Evolutionary conservation across 2,329 filamentous ascomycete species (phyloP), one percentile per base, ranked within the genome.

Genomic region (Thielaviopsis euricoi): DNA sequence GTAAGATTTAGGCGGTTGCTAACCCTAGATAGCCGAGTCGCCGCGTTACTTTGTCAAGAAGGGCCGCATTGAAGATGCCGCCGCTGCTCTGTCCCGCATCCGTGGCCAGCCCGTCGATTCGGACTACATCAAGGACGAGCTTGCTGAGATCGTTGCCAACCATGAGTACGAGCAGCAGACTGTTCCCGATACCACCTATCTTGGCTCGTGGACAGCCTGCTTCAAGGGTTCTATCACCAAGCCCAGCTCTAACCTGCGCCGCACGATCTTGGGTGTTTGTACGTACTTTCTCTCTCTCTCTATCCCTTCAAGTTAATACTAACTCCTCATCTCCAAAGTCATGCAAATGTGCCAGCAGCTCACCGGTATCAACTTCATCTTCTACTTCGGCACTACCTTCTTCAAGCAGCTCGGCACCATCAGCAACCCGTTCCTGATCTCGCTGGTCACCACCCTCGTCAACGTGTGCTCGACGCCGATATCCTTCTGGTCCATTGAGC

Each of bases 341-440:
- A 50, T 81, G 52, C 79, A 82, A 66, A 79, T 79, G 74, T 78
- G 79, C 74, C 79, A 82, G 66, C 78, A 81, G 67, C 65, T 70
- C 81, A 90, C 87, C 25, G 87, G 89, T 76, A 86, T 95, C 73
- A 95, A 95, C 78, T 94, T 91, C 73, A 87, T 93, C 76, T 93
- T 90, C 76, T 87, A 88, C 74, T 88, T 84, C 74, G 88, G 86
- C 40, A 89, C 87, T 37, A 81, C 86, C 60, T 94, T 95, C 81
- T 86, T 95, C 74, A 72, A 86, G 71, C 82, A 83, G 23, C 83
- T 86, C 29, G 85, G 85, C 64, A 85, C 86, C 65, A 88, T 94
- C 66, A 64, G 68, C 61, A 85, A 95, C 76, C 76, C 80, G 50
- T 95, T 95, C 79, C 70, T 94, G 65, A 89, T 93, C 68, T 86